phyloP scores from a whole-genome alignment of 176 grass and related monocot genomes.

The Pontederia crassipes region DNA sequence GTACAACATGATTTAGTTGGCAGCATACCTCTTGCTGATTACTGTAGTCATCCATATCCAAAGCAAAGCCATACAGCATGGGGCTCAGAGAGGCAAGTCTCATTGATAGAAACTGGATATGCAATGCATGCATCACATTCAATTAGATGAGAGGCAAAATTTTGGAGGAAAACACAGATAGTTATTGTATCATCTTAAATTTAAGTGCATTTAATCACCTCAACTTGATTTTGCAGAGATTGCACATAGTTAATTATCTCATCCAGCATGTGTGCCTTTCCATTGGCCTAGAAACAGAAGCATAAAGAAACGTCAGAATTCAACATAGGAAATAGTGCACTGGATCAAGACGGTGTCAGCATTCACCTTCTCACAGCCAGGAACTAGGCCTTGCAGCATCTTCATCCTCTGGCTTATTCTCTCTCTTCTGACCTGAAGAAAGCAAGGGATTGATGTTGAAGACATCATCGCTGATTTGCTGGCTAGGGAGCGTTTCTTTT shows the following conservation, averaged over 20 bases:
- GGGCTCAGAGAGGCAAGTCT: constrained; percentile 29
- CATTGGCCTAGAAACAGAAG: constrained; percentile 14
- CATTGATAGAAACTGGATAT: constrained; percentile 40
- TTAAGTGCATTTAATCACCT: constrained; percentile 10
- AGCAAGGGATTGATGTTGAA: neutral
- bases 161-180: too few relatives aligned
- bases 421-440: constrained; percentile 37
- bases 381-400: constrained; percentile 40
- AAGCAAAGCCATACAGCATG: constrained; percentile 10
- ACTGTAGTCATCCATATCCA: constrained; percentile 8
- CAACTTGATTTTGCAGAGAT: constrained; percentile 40
- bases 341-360: neutral
- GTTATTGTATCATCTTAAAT: too few relatives aligned
- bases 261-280: constrained; percentile 37
- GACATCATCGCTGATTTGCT: too few relatives aligned
- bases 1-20: too few relatives aligned
- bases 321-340: neutral
- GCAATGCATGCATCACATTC: too few relatives aligned
- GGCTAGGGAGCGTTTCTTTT: too few relatives aligned
- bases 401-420: constrained; percentile 43
- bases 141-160: neutral
- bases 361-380: constrained; percentile 39
- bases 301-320: too few relatives aligned
- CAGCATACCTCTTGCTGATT: constrained; percentile 2
- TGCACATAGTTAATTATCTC: constrained; percentile 48